A percentile compares a stretch with the other conserved stretches of the same genome.
Conservation (phyloP, 768 basidiomycete species). For the Fomitopsis pulvina region DNA sequence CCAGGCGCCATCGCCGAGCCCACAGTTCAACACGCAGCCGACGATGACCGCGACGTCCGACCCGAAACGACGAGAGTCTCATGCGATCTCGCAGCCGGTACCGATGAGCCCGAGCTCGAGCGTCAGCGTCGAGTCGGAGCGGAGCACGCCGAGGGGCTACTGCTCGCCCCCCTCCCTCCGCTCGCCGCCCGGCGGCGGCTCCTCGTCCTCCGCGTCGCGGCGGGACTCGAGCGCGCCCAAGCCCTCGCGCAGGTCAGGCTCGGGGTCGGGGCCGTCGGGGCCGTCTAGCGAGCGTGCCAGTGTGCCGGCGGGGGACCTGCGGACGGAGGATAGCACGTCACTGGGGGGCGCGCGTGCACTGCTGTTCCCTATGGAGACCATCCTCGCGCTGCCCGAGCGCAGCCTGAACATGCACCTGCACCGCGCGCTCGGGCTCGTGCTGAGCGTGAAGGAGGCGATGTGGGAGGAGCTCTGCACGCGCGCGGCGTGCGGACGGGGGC, state of each 20-base stretch:
- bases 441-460: slow-evolving; percentile 23
- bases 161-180: neutral
- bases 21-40: neutral
- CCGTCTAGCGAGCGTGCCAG: no score
- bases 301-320: neutral
- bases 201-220: no score
- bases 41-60: neutral
- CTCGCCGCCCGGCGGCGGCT: neutral
- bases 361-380: slow-evolving; percentile 10
- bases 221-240: neutral
- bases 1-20: neutral
- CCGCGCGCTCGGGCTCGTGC: slow-evolving; percentile 17
- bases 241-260: no score
- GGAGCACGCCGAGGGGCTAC: neutral
- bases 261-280: no score
- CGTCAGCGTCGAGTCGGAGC: neutral
- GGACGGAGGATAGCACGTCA: slow-evolving; percentile 12
- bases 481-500: slow-evolving; percentile 6
- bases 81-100: no score
- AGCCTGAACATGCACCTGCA: slow-evolving; percentile 20
- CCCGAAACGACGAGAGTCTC: no score
- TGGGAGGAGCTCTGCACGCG: slow-evolving; percentile 23
- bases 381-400: slow-evolving; percentile 12
- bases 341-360: no score
- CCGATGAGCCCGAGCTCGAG: neutral